These are phyloP conservation scores for Avena eriantha DNA, from an alignment of 176 grass and related monocot species.

Conservation along the genomic window DNA sequence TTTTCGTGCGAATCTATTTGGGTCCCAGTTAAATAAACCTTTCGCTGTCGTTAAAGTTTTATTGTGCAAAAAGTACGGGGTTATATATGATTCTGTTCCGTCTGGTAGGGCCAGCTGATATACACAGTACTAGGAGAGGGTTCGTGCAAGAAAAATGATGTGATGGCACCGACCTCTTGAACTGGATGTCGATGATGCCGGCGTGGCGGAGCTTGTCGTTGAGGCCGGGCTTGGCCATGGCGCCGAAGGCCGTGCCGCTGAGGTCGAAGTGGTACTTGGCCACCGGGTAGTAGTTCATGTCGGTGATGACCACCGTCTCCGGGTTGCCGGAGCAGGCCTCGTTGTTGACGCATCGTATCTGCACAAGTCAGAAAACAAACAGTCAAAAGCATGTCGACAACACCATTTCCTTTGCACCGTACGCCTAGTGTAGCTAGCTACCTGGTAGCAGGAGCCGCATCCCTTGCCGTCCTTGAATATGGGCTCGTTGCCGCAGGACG, in stretches of 20 bases:
- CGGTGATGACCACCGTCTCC: slow-evolving; percentile 61
- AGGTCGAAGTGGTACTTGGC: slow-evolving; percentile 68
- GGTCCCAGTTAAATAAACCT: neutral
- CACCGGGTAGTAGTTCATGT: slow-evolving; percentile 73
- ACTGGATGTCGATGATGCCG: slow-evolving; percentile 4
- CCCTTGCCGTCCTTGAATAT: slow-evolving; percentile 73
- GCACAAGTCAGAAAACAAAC: neutral
- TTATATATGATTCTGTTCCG: neutral
- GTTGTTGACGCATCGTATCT: slow-evolving; percentile 43
- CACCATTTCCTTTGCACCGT: no score
- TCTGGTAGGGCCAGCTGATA: neutral
- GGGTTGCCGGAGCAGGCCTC: slow-evolving; percentile 55
- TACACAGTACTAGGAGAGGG: no score
- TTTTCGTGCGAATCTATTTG: no score
- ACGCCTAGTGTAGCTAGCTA: neutral
- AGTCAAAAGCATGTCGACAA: no score
- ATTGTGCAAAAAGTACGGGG: neutral
- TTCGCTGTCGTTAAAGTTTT: neutral
- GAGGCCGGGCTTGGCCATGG: slow-evolving; percentile 49
- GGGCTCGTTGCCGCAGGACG: slow-evolving; percentile 62
- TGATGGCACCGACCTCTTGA: neutral
- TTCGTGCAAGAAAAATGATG: no score
- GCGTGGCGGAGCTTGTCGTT: slow-evolving; percentile 18
- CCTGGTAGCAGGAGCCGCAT: slow-evolving; percentile 70
- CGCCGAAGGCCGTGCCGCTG: slow-evolving; percentile 61